phyloP scores from a whole-genome alignment of 345 rosid genomes.

The Camelina laxa region DNA sequence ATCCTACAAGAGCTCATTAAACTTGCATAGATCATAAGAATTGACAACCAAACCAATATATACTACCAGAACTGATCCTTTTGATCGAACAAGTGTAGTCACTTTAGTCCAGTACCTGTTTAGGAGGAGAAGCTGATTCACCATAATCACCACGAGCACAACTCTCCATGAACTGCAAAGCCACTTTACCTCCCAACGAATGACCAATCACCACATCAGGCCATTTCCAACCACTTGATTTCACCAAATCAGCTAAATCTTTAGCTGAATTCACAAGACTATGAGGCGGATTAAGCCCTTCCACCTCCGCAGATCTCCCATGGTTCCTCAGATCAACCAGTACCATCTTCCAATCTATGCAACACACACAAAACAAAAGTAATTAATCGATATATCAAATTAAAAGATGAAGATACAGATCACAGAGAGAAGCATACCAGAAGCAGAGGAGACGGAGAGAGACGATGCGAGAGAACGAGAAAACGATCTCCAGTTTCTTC shows the following conservation, averaged over 20 bases:
- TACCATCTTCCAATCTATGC: constrained; percentile 73
- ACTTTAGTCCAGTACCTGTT: constrained; percentile 56
- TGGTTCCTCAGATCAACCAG: constrained; percentile 86
- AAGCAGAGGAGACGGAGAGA: constrained; percentile 59
- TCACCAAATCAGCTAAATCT: constrained; percentile 84
- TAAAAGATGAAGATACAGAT: background rate
- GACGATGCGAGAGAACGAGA: constrained; percentile 69
- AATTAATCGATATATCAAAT: background rate
- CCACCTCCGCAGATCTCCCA: constrained; percentile 68
- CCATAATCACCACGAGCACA: constrained; percentile 77
- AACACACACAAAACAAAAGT: background rate
- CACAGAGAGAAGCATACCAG: constrained; percentile 43
- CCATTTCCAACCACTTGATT: constrained; percentile 68
- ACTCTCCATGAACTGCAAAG: constrained; percentile 75
- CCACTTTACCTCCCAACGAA: constrained; percentile 92
- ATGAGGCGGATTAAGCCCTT: constrained; percentile 70
- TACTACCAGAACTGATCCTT: background rate
- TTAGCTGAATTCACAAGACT: constrained; percentile 79
- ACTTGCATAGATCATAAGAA: constrained; percentile 4
- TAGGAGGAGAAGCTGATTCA: constrained; percentile 57
- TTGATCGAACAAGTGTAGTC: constrained; percentile 9
- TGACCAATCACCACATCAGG: constrained; percentile 96
- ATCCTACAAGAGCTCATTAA: background rate
- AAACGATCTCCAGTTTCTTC: constrained; percentile 92
- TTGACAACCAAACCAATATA: background rate